Evolutionary conservation across 73 alveolate genomes (phyloP).

Genomic region (Stentor coeruleus): DNA sequence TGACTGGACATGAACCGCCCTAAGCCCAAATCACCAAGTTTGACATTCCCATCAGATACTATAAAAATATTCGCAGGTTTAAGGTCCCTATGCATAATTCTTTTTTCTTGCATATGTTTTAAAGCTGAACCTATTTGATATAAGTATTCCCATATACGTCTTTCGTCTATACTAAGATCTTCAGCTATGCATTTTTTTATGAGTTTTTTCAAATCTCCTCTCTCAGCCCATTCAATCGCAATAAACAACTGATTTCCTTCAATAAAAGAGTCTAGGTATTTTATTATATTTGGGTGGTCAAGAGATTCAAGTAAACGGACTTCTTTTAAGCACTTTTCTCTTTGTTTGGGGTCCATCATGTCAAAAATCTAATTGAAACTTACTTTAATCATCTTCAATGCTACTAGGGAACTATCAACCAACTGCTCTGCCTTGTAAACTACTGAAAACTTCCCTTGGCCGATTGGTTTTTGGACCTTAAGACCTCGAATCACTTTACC

Average conservation of each 20-base stretch:
- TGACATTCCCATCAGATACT: conserved; percentile 76
- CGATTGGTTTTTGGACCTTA: conserved; percentile 58
- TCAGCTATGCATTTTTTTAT: conserved; percentile 76
- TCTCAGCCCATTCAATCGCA: conserved; percentile 98
- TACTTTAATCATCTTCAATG: conserved; percentile 88
- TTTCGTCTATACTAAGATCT: conserved; percentile 77
- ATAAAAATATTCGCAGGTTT: conserved; percentile 96
- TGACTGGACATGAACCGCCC: conserved; percentile 86
- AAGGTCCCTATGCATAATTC: conserved; percentile 96
- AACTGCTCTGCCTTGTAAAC: conserved; percentile 89
- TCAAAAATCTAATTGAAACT: conserved; percentile 78
- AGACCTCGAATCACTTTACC: conserved; percentile 44
- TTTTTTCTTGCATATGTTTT: conserved; percentile 91
- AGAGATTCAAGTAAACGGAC: conserved; percentile 75
- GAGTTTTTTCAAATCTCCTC: conserved; percentile 92
- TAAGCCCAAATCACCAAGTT: conserved; percentile 94
- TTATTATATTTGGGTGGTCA: conserved; percentile 88
- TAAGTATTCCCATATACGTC: conserved; percentile 82
- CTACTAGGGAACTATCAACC: conserved; percentile 64
- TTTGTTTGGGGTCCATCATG: conserved; percentile 88
- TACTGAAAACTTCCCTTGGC: conserved; percentile 95
- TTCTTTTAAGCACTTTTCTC: conserved; percentile 96
- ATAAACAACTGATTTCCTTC: conserved; percentile 86
- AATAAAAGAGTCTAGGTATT: conserved; percentile 90
- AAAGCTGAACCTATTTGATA: conserved; percentile 83